These are phyloP conservation scores for Climacium dendroides DNA, from an alignment of 225 moss, liverwort and hornwort species.

Conservation along the genomic window DNA sequence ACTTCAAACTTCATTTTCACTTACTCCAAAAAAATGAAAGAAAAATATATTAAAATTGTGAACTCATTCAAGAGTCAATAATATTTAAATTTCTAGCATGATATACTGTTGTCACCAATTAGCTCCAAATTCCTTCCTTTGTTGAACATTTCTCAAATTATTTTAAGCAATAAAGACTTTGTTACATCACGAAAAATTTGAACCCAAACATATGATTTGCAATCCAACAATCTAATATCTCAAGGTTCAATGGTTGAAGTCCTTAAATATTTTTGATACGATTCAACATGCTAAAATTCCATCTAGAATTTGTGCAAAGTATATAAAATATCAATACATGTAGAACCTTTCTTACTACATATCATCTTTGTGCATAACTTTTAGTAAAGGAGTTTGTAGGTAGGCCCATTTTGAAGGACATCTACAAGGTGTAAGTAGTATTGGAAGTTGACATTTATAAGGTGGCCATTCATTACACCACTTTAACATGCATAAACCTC, in stretches of 20 bases:
- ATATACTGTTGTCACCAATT: not conserved
- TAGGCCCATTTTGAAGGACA: no score
- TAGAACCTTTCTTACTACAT: no score
- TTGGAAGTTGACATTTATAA: no score
- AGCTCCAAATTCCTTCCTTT: not conserved
- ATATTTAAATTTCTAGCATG: not conserved
- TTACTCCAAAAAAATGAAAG: not conserved
- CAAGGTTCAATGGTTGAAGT: not conserved
- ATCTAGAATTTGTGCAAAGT: not conserved
- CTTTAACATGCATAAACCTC: no score
- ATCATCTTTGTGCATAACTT: no score
- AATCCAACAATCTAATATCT: not conserved
- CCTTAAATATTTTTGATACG: not conserved
- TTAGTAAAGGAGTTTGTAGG: no score
- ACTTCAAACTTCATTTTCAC: not conserved
- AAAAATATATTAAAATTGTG: not conserved
- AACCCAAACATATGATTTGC: not conserved
- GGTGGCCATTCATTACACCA: no score
- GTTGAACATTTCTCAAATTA: not conserved
- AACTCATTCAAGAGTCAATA: not conserved
- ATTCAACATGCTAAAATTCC: not conserved
- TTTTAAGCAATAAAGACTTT: not conserved
- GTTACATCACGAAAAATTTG: fast-evolving
- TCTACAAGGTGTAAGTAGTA: no score
- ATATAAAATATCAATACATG: no score